Evolutionary conservation across 2,329 filamentous ascomycete genomes (phyloP), one percentile per base, ranked within the genome.

Genomic region (Clonostachys chloroleuca): DNA sequence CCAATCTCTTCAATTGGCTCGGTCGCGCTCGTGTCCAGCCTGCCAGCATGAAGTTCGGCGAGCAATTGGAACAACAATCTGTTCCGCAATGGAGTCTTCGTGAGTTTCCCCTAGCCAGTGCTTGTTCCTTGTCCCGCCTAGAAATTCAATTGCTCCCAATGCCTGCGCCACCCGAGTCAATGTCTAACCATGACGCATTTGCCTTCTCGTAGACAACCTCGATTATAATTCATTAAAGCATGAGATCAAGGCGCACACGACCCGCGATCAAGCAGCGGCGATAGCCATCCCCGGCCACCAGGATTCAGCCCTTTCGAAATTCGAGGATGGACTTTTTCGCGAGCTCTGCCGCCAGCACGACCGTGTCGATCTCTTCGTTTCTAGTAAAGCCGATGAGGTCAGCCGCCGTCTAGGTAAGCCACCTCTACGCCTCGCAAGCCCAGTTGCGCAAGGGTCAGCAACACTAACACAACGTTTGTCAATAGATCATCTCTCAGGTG

Each of bases 191-290:
- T 45, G 13, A 48, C 39, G 40, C 41, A 8, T 12, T 44, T 40
- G 43, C 42, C 47, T 12, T 43, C 41, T 44, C 42, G 47, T 40
- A 89, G 86, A 92, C 64, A 94, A 95, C 66, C 83, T 95, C 66
- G 89, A 94, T 65, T 95, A 95, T 74, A 89, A 92, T 64, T 87
- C 87, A 43, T 78, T 95, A 53, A 95, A 95, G 67, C 79, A 88
- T 63, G 77, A 89, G 59, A 92, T 95, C 73, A 94, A 92, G 65
- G 79, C 79, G 50, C 81, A 90, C 61, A 95, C 89, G 2, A 86
- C 84, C 12, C 80, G 78, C 41, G 81, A 85, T 64, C 81, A 87
- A 57, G 85, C 83, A 43, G 74, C 73, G 30, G 85, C 86, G 42
- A 81, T 91, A 47, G 77, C 84, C 17, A 92, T 94, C 47, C 89